These are phyloP conservation scores for Venturia pyrina DNA, from an alignment of 2,329 filamentous ascomycete genomes.

Conservation along the genomic window DNA sequence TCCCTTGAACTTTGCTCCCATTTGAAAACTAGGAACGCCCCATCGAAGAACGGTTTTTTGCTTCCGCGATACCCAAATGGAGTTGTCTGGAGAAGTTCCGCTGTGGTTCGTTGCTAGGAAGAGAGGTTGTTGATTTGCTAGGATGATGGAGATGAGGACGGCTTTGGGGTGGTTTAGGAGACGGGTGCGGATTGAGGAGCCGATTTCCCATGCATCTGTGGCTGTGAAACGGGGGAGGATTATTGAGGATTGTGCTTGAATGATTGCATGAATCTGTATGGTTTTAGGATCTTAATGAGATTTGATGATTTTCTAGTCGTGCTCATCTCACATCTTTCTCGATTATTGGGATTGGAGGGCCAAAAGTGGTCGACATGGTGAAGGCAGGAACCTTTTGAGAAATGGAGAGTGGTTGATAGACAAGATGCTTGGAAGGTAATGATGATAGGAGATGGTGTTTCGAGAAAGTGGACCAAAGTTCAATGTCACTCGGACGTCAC, in stretches of 20 bases:
- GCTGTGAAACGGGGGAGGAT: conserved; percentile 49
- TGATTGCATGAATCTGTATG: neutral
- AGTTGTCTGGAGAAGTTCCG: conserved; percentile 62
- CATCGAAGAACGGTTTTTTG: conserved; percentile 61
- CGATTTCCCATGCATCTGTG: conserved; percentile 55
- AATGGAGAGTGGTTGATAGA: neutral
- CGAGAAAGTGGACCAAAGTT: no score
- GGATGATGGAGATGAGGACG: conserved; percentile 53
- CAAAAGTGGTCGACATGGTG: neutral
- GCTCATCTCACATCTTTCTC: neutral
- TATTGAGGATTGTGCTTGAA: conserved; percentile 16
- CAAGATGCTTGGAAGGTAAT: no score
- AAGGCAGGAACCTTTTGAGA: no score
- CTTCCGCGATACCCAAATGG: conserved; percentile 55
- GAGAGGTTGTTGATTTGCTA: conserved; percentile 52
- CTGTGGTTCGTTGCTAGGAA: conserved; percentile 61
- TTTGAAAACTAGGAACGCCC: conserved; percentile 59
- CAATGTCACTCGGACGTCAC: no score
- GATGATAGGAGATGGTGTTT: no score
- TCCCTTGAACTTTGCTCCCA: conserved; percentile 56
- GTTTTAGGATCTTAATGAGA: neutral
- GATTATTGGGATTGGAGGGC: neutral
- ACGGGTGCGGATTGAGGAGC: conserved; percentile 53
- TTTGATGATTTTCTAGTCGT: neutral
- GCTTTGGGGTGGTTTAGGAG: conserved; percentile 47